These are phyloP conservation scores for Blastocystis sp. DNA, from an alignment of 352 stramenopile species.

Conservation along the genomic window DNA sequence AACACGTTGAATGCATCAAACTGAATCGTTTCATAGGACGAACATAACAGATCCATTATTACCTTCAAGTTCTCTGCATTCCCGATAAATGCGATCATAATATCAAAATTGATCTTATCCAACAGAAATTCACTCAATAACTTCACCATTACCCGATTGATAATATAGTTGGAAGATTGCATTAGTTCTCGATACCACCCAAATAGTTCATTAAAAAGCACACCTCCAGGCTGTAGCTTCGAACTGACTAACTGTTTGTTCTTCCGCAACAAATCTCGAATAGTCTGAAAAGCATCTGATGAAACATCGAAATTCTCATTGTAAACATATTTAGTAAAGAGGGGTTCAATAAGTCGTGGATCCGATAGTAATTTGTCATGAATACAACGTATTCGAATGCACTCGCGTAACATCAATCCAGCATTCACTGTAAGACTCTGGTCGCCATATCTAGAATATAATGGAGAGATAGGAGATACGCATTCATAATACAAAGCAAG, in stretches of 20 bases:
- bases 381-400: constrained; percentile 54
- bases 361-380: constrained; percentile 32
- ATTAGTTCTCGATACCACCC: constrained; percentile 17
- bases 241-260: constrained; percentile 51
- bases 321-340: constrained; percentile 54
- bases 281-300: constrained; percentile 51
- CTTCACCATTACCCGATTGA: constrained; percentile 28
- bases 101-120: constrained; percentile 62
- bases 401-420: constrained; percentile 51
- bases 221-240: not conserved
- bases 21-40: constrained; percentile 35
- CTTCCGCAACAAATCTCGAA: constrained; percentile 47
- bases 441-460: not conserved
- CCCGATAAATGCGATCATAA: constrained; percentile 39
- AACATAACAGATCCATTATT: constrained; percentile 51
- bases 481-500: constrained; percentile 36
- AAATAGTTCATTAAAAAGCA: constrained; percentile 25
- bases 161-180: constrained; percentile 18
- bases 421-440: not conserved
- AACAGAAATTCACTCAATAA: constrained; percentile 51
- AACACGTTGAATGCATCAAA: constrained; percentile 61
- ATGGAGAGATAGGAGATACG: not conserved
- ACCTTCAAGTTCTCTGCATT: constrained; percentile 50
- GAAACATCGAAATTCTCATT: constrained; percentile 57
- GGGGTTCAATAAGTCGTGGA: constrained; percentile 17